A percentile compares a stretch with the other conserved stretches of the same genome.
phyloP scores from a whole-genome alignment of 306 rosid species.

The Trichosanthes truncata region DNA sequence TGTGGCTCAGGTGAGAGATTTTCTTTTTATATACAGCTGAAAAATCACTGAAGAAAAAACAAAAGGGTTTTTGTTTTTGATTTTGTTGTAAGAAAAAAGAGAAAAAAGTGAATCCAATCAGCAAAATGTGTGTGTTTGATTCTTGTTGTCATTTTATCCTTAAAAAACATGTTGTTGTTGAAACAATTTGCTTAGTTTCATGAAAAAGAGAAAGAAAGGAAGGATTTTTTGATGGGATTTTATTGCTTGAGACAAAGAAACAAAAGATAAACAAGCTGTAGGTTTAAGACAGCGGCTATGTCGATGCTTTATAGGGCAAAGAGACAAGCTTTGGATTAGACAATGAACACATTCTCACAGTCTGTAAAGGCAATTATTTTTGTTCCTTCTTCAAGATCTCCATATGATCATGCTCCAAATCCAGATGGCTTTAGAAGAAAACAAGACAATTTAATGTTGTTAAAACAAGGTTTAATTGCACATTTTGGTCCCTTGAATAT shows the following conservation, averaged over 20 bases:
- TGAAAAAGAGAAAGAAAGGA: neutral
- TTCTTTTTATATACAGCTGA: neutral
- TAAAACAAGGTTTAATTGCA: neutral
- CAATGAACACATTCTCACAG: neutral
- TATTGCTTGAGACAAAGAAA: neutral
- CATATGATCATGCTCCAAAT: neutral
- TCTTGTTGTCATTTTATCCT: neutral
- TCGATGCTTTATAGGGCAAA: neutral
- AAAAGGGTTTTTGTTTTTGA: neutral
- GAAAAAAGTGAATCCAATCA: neutral
- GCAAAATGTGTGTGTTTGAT: neutral
- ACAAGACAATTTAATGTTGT: neutral
- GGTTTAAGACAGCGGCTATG: neutral
- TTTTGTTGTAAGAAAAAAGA: neutral
- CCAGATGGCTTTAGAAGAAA: neutral
- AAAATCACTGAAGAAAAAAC: neutral
- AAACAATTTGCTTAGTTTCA: neutral
- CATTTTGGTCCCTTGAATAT: no score
- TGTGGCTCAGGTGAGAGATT: conserved; percentile 61
- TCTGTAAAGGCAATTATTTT: conserved; percentile 2
- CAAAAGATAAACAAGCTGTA: neutral
- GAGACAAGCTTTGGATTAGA: neutral
- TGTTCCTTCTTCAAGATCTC: neutral
- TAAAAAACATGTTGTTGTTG: neutral
- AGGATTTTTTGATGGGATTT: neutral